Conservation (phyloP, 805 yeast genomes). For the Metschnikowia matae region DNA sequence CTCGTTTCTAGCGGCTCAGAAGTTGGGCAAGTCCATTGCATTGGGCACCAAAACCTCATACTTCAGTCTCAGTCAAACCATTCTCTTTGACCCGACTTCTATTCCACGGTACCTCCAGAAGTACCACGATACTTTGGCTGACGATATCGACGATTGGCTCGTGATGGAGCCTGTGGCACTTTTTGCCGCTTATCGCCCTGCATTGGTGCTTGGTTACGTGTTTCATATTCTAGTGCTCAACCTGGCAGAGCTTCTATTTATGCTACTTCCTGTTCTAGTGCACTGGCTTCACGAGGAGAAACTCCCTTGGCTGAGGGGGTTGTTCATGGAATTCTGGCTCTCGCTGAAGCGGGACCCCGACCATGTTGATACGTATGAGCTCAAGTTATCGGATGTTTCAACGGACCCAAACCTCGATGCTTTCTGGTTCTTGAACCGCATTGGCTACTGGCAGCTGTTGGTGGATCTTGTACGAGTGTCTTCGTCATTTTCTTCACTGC, state of each 20-base stretch:
- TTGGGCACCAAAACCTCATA: slow-evolving; percentile 33
- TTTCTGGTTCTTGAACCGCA: slow-evolving; percentile 26
- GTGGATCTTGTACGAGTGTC: slow-evolving; percentile 6
- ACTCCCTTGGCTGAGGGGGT: slow-evolving; percentile 7
- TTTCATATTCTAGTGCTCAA: slow-evolving; percentile 32
- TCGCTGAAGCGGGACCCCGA: slow-evolving; percentile 13
- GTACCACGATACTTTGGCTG: slow-evolving; percentile 22
- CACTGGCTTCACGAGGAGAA: slow-evolving; percentile 36
- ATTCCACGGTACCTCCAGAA: slow-evolving; percentile 23
- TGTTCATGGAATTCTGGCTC: slow-evolving; percentile 14
- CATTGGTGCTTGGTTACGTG: slow-evolving; percentile 32
- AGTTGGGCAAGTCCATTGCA: slow-evolving; percentile 33
- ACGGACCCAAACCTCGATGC: slow-evolving; percentile 10
- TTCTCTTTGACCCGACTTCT: slow-evolving; percentile 23
- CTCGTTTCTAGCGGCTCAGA: slow-evolving; percentile 23
- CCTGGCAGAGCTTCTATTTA: slow-evolving; percentile 28
- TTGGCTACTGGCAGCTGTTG: slow-evolving; percentile 30
- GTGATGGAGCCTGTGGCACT: slow-evolving; percentile 28
- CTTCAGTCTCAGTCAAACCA: slow-evolving; percentile 27
- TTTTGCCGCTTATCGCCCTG: slow-evolving; percentile 19
- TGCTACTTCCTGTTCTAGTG: slow-evolving; percentile 31
- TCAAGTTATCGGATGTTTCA: slow-evolving; percentile 1
- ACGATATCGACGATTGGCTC: slow-evolving; percentile 38
- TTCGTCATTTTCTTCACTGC: slow-evolving; percentile 8
- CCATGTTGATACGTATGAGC: slow-evolving; percentile 7